Conservation (phyloP, 768 basidiomycete species). For the Zangia roseola region DNA sequence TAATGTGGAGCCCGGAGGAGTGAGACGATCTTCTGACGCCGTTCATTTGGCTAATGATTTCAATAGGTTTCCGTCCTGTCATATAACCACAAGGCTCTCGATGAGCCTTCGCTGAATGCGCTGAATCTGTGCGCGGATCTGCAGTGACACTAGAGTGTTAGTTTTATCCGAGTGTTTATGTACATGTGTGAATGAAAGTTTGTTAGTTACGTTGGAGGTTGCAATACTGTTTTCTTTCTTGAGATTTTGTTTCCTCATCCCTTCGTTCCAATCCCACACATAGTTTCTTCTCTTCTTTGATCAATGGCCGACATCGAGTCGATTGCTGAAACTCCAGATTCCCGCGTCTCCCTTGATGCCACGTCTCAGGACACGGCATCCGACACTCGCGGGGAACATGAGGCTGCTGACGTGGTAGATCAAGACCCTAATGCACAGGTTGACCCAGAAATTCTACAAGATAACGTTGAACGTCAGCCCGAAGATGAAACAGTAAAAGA, state of each 20-base stretch:
- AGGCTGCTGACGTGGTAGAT: conserved; percentile 36
- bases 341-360: conserved; percentile 21
- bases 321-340: conserved; percentile 20
- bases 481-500: conserved; percentile 16
- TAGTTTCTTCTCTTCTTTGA: conserved; percentile 22
- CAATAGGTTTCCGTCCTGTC: conserved; percentile 71
- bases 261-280: conserved; percentile 4
- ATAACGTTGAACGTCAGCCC: conserved; percentile 14
- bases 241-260: conserved; percentile 10
- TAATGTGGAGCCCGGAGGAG: conserved; percentile 84
- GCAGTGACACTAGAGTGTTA: conserved; percentile 19
- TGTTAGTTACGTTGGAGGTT: conserved; percentile 12
- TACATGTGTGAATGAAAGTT: conserved; percentile 16
- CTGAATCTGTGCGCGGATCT: conserved; percentile 63
- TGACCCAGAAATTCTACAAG: conserved; percentile 20
- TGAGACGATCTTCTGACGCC: conserved; percentile 34
- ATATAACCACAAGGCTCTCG: conserved; percentile 79
- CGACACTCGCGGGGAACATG: conserved; percentile 37
- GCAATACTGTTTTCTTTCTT: conserved; percentile 2
- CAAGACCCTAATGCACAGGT: conserved; percentile 23
- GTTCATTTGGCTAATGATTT: conserved; percentile 6
- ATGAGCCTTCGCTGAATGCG: conserved; percentile 74
- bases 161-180: conserved; percentile 18
- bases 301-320: conserved; percentile 39
- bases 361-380: conserved; percentile 19